These are phyloP conservation scores for Aegilops speltoides DNA, from an alignment of 176 grass and related monocot species.

Conservation along the genomic window DNA sequence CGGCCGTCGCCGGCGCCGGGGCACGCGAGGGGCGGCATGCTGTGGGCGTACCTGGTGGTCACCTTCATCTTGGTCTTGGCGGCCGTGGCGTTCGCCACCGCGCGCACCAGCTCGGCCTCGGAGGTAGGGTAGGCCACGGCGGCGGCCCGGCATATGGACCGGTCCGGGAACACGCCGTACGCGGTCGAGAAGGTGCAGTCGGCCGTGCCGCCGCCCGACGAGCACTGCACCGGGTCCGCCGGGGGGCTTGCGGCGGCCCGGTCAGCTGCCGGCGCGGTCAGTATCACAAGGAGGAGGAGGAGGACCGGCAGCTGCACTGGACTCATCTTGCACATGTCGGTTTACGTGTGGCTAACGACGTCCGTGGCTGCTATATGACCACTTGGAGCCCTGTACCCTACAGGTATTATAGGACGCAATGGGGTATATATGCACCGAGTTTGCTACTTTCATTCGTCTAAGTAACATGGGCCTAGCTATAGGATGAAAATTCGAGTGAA, in stretches of 20 bases:
- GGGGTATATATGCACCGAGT: neutral
- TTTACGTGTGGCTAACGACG: neutral
- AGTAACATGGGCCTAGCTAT: too few relatives aligned
- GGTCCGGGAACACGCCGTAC: constrained; percentile 64
- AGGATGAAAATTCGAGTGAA: neutral
- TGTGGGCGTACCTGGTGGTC: constrained; percentile 54
- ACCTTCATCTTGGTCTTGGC: constrained; percentile 61
- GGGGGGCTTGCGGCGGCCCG: constrained; percentile 43
- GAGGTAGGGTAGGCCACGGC: constrained; percentile 40
- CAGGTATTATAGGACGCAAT: neutral
- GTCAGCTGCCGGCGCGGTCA: neutral
- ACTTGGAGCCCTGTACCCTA: neutral
- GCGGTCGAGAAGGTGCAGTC: constrained; percentile 59
- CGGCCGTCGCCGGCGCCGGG: constrained; percentile 37
- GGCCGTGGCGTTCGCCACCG: constrained; percentile 37
- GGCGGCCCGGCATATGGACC: constrained; percentile 51
- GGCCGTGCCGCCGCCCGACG: constrained; percentile 14
- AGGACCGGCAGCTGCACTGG: neutral
- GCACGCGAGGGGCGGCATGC: constrained; percentile 64
- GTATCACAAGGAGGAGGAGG: neutral
- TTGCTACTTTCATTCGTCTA: neutral
- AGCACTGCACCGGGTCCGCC: constrained; percentile 53
- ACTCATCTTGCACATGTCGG: neutral
- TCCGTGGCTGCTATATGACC: neutral
- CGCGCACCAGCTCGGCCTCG: constrained; percentile 55